Evolutionary conservation across 2,329 filamentous ascomycete species (phyloP), one percentile per base, ranked within the genome.

Genomic region (Talaromyces sp.): DNA sequence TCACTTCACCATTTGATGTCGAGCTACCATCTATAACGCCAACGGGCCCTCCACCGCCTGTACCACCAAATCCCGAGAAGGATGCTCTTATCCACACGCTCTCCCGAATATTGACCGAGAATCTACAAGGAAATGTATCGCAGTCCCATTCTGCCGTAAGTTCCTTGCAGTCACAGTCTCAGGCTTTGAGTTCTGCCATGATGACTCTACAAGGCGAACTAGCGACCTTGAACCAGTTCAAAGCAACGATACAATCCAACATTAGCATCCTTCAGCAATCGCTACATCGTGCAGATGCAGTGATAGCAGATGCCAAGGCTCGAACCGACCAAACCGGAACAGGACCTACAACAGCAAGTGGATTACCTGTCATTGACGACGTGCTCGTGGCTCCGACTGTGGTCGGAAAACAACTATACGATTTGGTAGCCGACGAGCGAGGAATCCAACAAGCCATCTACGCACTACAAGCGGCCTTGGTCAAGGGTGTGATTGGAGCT

Each of bases 11-110:
- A 0, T 86, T 89, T 63, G 85, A 88, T 66, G 79, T 87, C 6
- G 82, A 85, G 25, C 77, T 88, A 4, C 84, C 85, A 11, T 81
- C 81, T 7, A 79, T 77, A 60, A 56, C 72, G 17, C 72, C 74
- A 58, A 70, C 75, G 5, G 73, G 74, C 8, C 84, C 89, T 6
- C 87, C 92, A 0, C 94, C 95, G 0, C 93, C 94, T 0, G 92
- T 97, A 37, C 94, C 95, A 0, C 93, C 93, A 0, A 99, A 99
- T 72, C 95, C 95, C 0, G 92, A 98, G 78, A 97, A 97, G 75
- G 93, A 98, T 76, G 89, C 90, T 22, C 86, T 98, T 17, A 84
- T 97, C 3, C 85, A 86, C 62, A 90, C 93, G 52, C 85, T 98
- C 35, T 92, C 89, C 41, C 82, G 85, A 64, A 86, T 88, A 0